Evolutionary conservation across 202 grass and related monocot species (phyloP).

Genomic region (Eragrostis tef): DNA sequence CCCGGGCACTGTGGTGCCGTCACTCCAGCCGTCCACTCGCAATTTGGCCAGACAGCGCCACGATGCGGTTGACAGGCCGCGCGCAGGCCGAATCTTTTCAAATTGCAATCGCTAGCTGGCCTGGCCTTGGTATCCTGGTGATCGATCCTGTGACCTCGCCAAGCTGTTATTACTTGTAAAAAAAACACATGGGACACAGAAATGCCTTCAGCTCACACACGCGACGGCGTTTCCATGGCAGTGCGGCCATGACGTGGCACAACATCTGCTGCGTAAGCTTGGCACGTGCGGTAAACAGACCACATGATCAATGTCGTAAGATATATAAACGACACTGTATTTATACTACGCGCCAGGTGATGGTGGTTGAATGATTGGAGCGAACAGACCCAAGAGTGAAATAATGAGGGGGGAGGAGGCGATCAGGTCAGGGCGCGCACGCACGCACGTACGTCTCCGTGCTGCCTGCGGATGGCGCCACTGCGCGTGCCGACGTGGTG

Average conservation of each 20-base stretch:
- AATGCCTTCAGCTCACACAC: background rate
- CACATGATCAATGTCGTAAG: background rate
- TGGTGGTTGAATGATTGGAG: slow-evolving; percentile 39
- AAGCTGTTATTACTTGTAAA: background rate
- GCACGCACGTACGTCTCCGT: background rate
- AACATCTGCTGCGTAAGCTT: too few species aligned
- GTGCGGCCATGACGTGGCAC: too few species aligned
- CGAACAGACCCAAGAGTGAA: slow-evolving; percentile 30
- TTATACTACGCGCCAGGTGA: background rate
- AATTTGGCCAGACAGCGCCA: slow-evolving; percentile 53
- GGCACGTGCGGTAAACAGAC: background rate
- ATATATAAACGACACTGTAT: fast-evolving
- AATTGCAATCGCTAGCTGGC: slow-evolving; percentile 7
- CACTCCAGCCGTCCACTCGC: slow-evolving; percentile 56
- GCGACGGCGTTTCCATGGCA: background rate
- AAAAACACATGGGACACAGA: background rate
- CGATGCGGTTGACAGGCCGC: slow-evolving; percentile 42
- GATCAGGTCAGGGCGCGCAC: background rate
- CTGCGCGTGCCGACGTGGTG: slow-evolving; percentile 30
- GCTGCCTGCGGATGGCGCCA: background rate
- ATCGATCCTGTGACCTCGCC: slow-evolving; percentile 4
- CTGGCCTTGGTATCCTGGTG: background rate
- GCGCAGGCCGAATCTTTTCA: slow-evolving; percentile 46
- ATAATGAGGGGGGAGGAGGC: slow-evolving; percentile 21
- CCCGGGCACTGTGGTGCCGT: slow-evolving; percentile 35